Conservation (phyloP, 163 green algal genomes). For the Chlamydomonas reinhardtii region DNA sequence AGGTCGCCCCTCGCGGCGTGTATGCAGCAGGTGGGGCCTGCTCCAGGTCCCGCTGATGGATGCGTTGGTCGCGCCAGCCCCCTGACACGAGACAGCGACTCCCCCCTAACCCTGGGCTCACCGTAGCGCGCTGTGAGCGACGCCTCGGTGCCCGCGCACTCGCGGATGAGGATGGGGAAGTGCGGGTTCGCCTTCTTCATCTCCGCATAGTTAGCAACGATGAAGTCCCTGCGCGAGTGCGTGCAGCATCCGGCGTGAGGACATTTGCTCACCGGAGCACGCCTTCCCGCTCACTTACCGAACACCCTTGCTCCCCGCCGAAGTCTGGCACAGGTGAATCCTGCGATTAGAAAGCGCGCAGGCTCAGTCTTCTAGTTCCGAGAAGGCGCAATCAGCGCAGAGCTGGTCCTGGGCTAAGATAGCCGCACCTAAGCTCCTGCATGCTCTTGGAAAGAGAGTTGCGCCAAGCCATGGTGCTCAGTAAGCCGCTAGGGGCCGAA, state of each 20-base stretch:
- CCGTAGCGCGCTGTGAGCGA: conserved; percentile 76
- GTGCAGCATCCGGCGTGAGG: too few relatives aligned
- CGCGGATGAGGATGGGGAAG: conserved; percentile 85
- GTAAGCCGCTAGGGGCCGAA: too few relatives aligned
- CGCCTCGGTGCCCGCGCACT: conserved; percentile 75
- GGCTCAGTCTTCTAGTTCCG: not conserved
- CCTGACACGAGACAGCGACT: too few relatives aligned
- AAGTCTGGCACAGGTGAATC: conserved; percentile 83
- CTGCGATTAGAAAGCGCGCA: conserved; percentile 51
- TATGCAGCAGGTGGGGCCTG: too few relatives aligned
- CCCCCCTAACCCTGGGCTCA: conserved; percentile 50
- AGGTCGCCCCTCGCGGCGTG: too few relatives aligned
- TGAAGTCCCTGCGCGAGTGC: conserved; percentile 76
- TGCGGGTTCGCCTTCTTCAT: conserved; percentile 88
- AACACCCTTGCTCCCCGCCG: conserved; percentile 75
- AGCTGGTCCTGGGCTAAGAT: not conserved
- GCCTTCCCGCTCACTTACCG: conserved; percentile 57
- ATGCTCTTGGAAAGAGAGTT: conserved; percentile 76
- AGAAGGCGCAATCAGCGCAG: not conserved
- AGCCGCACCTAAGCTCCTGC: conserved; percentile 83
- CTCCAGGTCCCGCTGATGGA: too few relatives aligned
- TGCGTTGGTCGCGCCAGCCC: too few relatives aligned
- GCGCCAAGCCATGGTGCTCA: conserved; percentile 74
- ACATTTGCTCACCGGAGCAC: not conserved
- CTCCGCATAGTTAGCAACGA: conserved; percentile 83